A percentile compares a stretch with the other conserved stretches of the same genome.
Evolutionary conservation across 805 yeast genomes (phyloP).

Genomic region (Scheffersomyces coipomensis): DNA sequence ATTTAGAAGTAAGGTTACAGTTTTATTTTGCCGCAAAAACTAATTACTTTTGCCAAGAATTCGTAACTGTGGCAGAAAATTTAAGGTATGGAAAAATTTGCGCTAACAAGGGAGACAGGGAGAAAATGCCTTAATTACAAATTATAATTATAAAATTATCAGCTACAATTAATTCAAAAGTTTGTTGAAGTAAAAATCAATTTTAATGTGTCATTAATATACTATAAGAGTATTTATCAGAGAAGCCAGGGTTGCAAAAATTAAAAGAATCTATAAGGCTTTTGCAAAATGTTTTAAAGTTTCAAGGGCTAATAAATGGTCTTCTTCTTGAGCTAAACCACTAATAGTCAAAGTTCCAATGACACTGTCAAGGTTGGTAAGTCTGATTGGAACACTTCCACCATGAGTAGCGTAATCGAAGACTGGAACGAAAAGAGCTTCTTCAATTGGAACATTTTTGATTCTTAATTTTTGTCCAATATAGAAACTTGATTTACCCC

Average conservation of each 20-base stretch:
- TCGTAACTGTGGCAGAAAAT: too few relatives aligned
- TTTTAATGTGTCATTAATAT: too few relatives aligned
- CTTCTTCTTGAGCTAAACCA: slow-evolving; percentile 56
- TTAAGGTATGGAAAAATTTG: too few relatives aligned
- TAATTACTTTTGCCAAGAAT: too few relatives aligned
- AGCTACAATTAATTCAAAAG: too few relatives aligned
- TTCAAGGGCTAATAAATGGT: slow-evolving; percentile 47
- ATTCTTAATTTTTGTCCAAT: slow-evolving; percentile 43
- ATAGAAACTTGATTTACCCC: slow-evolving; percentile 46
- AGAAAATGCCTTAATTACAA: too few relatives aligned
- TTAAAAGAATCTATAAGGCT: background rate
- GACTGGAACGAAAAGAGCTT: slow-evolving; percentile 37
- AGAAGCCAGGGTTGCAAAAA: background rate
- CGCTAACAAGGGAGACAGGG: too few relatives aligned
- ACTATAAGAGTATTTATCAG: too few relatives aligned
- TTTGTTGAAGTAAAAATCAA: too few relatives aligned
- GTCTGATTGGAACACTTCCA: slow-evolving; percentile 52
- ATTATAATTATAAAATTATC: too few relatives aligned
- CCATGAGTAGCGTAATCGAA: slow-evolving; percentile 53
- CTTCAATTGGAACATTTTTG: slow-evolving; percentile 35
- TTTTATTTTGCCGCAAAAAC: too few relatives aligned
- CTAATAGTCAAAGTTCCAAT: slow-evolving; percentile 53
- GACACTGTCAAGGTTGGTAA: slow-evolving; percentile 31
- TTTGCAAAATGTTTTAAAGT: slow-evolving; percentile 17
- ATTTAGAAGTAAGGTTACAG: too few relatives aligned